Conservation (phyloP, 495 filamentous ascomycete species). For the Trypethelium eluteriae region DNA sequence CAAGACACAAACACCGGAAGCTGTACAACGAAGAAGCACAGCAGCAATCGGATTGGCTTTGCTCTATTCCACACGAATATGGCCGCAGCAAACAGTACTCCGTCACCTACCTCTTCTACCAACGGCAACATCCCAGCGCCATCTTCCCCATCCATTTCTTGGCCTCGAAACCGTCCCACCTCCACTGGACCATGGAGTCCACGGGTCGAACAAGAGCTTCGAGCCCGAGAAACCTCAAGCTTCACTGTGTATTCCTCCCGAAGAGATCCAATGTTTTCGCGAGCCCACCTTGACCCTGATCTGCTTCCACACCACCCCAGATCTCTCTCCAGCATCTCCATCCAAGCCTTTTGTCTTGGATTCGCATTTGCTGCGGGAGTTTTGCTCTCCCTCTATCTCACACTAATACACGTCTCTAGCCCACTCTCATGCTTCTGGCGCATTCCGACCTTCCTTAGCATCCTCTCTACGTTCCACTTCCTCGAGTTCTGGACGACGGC, state of each 20-base stretch:
- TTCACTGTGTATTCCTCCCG: neutral
- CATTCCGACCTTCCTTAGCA: conserved; percentile 65
- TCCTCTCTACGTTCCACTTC: conserved; percentile 83
- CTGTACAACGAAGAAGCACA: neutral
- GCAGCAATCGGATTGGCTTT: neutral
- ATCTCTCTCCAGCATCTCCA: conserved; percentile 70
- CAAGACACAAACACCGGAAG: neutral
- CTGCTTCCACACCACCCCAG: conserved; percentile 27
- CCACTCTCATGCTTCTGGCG: conserved; percentile 45
- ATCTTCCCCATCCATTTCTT: conserved; percentile 23
- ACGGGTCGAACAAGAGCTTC: conserved; percentile 22
- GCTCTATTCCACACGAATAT: neutral
- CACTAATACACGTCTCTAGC: too few species aligned
- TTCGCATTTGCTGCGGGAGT: conserved; percentile 40
- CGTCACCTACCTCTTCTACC: conserved; percentile 10
- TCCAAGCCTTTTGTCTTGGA: conserved; percentile 60
- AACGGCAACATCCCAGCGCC: conserved; percentile 17
- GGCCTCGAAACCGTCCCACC: conserved; percentile 21
- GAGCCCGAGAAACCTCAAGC: conserved; percentile 20
- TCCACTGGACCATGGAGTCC: conserved; percentile 20
- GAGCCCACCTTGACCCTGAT: conserved; percentile 15
- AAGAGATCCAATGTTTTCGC: conserved; percentile 16
- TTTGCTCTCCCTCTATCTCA: conserved; percentile 18
- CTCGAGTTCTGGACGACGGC: conserved; percentile 92
- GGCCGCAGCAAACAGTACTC: conserved; percentile 7